Conservation (phyloP, 495 filamentous ascomycete species). For the Xylaria scruposa region DNA sequence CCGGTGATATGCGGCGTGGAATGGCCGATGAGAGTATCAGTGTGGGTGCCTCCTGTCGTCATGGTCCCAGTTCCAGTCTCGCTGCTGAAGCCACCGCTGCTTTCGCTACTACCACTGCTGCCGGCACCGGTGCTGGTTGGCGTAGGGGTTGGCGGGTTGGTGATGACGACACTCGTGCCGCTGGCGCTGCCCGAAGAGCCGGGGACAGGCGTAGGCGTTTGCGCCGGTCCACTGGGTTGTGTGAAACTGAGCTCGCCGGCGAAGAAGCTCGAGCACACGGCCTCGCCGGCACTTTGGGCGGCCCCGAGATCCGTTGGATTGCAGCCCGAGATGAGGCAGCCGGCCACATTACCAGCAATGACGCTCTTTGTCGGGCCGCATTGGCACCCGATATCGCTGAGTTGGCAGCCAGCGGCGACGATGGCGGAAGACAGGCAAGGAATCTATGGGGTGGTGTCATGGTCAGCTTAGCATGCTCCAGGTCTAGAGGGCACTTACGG, state of each 20-base stretch:
- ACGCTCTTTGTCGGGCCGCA: constrained; percentile 30
- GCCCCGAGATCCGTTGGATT: constrained; percentile 22
- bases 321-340: constrained; percentile 30
- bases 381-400: constrained; percentile 31
- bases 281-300: constrained; percentile 29
- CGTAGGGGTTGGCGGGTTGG: constrained; percentile 5
- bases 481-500: constrained; percentile 15
- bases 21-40: constrained; percentile 19
- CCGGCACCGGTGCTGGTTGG: not conserved
- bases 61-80: not conserved
- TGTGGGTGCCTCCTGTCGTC: constrained; percentile 17
- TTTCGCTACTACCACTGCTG: not conserved
- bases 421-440: constrained; percentile 40
- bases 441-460: constrained; percentile 19
- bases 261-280: constrained; percentile 37
- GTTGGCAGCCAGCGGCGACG: constrained; percentile 34
- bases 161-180: constrained; percentile 12
- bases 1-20: constrained; percentile 8
- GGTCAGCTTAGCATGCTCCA: not conserved
- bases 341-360: constrained; percentile 26
- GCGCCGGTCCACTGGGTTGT: not conserved
- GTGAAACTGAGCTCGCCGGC: constrained; percentile 30
- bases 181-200: not conserved
- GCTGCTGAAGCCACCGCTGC: not conserved
- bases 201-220: constrained; percentile 3